Evolutionary conservation across 2,329 filamentous ascomycete species (phyloP).

Genomic region (Graphilbum fragrans): DNA sequence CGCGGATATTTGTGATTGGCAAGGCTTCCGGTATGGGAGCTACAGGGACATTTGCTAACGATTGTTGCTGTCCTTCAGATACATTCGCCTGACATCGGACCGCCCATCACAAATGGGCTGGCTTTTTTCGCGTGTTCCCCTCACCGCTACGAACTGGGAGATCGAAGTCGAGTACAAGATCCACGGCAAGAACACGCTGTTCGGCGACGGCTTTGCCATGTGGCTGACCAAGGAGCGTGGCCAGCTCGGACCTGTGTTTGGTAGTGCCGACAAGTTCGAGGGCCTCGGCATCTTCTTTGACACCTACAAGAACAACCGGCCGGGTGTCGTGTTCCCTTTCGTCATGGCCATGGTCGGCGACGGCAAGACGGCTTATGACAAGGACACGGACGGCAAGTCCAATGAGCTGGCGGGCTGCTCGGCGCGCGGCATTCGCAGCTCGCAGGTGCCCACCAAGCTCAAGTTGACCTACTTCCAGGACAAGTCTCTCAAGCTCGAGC

Average conservation of each 20-base stretch:
- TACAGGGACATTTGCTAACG: neutral
- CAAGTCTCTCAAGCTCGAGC: slow-evolving; percentile 76
- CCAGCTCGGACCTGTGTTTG: slow-evolving; percentile 73
- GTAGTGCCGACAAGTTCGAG: slow-evolving; percentile 78
- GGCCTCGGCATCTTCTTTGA: slow-evolving; percentile 93
- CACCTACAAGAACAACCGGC: slow-evolving; percentile 98
- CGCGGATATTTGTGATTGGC: no score
- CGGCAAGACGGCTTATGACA: slow-evolving; percentile 79
- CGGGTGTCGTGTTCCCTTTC: slow-evolving; percentile 90
- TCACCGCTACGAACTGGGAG: slow-evolving; percentile 98
- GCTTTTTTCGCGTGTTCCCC: slow-evolving; percentile 84
- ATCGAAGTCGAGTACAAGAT: slow-evolving; percentile 94
- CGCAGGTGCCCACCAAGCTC: slow-evolving; percentile 69
- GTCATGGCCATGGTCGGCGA: slow-evolving; percentile 98
- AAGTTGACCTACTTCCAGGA: slow-evolving; percentile 95
- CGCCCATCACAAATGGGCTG: slow-evolving; percentile 83
- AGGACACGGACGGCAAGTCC: slow-evolving; percentile 85
- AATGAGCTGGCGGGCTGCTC: slow-evolving; percentile 93
- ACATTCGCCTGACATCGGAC: slow-evolving; percentile 86
- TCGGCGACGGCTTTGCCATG: slow-evolving; percentile 93
- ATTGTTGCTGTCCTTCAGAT: slow-evolving; percentile 35
- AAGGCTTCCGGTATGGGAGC: neutral
- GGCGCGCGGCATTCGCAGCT: slow-evolving; percentile 76
- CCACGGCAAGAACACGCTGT: slow-evolving; percentile 75
- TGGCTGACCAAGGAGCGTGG: slow-evolving; percentile 95